phyloP scores from a whole-genome alignment of 164 flowering plant genomes.

The Annona cherimola region DNA sequence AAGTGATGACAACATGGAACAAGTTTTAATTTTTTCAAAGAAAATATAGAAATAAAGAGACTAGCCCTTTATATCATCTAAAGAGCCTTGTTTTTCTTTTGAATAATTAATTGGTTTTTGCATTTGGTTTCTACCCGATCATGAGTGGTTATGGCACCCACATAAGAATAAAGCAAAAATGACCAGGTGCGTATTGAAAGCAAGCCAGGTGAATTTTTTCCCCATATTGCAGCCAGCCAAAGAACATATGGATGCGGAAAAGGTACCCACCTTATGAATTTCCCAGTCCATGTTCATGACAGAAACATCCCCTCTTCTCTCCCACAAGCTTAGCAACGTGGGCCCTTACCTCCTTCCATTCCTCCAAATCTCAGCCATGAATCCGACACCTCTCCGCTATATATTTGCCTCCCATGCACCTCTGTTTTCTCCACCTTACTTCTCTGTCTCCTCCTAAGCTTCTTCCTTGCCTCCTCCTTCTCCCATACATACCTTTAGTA shows the following conservation, averaged over 20 bases:
- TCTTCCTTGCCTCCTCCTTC: not conserved
- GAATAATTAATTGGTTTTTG: too few relatives aligned
- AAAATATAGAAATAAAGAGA: too few relatives aligned
- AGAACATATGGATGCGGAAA: slow-evolving; percentile 14
- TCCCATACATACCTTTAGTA: not conserved
- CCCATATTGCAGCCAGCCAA: slow-evolving; percentile 4
- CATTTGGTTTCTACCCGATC: too few relatives aligned
- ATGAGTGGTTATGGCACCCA: too few relatives aligned
- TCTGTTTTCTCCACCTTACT: slow-evolving; percentile 4
- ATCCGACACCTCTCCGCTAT: slow-evolving; percentile 31
- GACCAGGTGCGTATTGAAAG: too few relatives aligned
- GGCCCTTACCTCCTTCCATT: slow-evolving; percentile 9
- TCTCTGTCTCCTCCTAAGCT: slow-evolving; percentile 5
- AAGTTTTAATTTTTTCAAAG: too few relatives aligned
- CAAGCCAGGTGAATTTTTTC: too few relatives aligned
- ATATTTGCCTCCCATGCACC: slow-evolving; percentile 19
- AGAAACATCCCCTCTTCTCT: not conserved
- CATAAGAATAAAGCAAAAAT: too few relatives aligned
- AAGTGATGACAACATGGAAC: too few relatives aligned
- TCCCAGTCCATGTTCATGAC: slow-evolving; percentile 9
- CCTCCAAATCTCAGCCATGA: slow-evolving; percentile 42
- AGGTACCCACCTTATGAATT: slow-evolving; percentile 8
- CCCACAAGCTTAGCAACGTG: slow-evolving; percentile 15
- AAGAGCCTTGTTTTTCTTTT: too few relatives aligned
- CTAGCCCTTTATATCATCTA: too few relatives aligned